These are phyloP conservation scores for Geum urbanum DNA, from an alignment of 306 rosid genomes.

Conservation along the genomic window DNA sequence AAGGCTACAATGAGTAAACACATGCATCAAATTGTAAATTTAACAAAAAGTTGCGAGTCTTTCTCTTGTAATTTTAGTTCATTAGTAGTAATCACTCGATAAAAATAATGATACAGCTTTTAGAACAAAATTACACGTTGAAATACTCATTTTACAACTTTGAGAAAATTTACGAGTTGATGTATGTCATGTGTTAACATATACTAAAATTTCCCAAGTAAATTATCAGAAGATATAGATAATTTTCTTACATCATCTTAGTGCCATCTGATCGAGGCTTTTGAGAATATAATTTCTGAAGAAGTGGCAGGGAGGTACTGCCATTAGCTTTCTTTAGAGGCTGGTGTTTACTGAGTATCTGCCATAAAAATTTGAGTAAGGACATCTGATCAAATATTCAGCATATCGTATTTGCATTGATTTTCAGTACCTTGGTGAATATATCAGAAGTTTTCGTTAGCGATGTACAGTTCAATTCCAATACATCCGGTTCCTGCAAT, in stretches of 20 bases:
- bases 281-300: constrained; percentile 67
- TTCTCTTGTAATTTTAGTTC: too few relatives aligned
- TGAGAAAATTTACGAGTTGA: too few relatives aligned
- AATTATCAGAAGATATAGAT: too few relatives aligned
- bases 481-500: constrained; percentile 51
- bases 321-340: constrained; percentile 39
- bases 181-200: too few relatives aligned
- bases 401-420: constrained; percentile 1
- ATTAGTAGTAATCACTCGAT: too few relatives aligned
- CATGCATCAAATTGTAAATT: too few relatives aligned
- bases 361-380: constrained; percentile 27
- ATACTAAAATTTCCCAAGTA: too few relatives aligned
- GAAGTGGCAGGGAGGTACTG: constrained; percentile 58
- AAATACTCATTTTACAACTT: too few relatives aligned
- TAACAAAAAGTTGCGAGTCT: too few relatives aligned
- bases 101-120: too few relatives aligned
- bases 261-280: constrained; percentile 35
- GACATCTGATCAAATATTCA: not conserved
- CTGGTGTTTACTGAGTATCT: constrained; percentile 56
- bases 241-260: constrained; percentile 64
- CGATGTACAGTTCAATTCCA: constrained; percentile 65
- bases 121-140: too few relatives aligned
- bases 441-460: constrained; percentile 68
- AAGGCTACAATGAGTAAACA: too few relatives aligned
- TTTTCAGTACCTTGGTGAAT: constrained; percentile 59